Percentiles rank a stretch among this genome's conserved stretches.
Evolutionary conservation across 306 rosid species (phyloP).

Genomic region (Quercus variabilis): DNA sequence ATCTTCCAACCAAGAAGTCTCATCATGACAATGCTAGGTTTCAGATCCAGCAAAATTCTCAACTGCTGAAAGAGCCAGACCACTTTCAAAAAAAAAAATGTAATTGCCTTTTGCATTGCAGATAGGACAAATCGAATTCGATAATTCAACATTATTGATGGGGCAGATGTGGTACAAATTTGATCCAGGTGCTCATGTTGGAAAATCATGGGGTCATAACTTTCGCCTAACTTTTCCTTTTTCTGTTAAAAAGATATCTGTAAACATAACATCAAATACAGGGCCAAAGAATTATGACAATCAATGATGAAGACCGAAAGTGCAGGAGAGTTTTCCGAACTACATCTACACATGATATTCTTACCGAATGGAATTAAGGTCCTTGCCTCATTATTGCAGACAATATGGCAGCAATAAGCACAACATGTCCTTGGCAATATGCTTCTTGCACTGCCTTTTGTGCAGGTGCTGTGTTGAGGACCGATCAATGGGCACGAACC

Average conservation of each 20-base stretch:
- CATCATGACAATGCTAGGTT: constrained; percentile 25
- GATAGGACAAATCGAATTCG: constrained; percentile 30
- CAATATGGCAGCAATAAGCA: background rate
- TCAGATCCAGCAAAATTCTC: constrained; percentile 12
- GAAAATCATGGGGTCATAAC: background rate
- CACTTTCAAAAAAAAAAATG: background rate
- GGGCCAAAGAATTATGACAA: background rate
- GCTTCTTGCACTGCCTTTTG: background rate
- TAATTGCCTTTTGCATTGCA: background rate
- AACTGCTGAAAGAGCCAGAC: background rate
- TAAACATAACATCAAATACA: background rate
- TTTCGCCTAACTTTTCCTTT: background rate
- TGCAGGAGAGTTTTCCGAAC: background rate
- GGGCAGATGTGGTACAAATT: constrained; percentile 22
- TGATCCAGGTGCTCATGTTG: constrained; percentile 18
- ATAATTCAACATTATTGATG: constrained; percentile 33
- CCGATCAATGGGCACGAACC: background rate
- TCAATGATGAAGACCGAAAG: background rate
- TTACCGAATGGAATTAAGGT: background rate
- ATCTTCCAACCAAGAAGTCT: background rate
- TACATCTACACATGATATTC: background rate
- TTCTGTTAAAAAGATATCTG: background rate
- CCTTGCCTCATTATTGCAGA: background rate
- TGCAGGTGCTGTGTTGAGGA: background rate
- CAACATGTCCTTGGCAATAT: background rate